Percentiles rank a stretch among this genome's conserved stretches.
Evolutionary conservation across 345 rosid species (phyloP).

Genomic region (Murraya paniculata): DNA sequence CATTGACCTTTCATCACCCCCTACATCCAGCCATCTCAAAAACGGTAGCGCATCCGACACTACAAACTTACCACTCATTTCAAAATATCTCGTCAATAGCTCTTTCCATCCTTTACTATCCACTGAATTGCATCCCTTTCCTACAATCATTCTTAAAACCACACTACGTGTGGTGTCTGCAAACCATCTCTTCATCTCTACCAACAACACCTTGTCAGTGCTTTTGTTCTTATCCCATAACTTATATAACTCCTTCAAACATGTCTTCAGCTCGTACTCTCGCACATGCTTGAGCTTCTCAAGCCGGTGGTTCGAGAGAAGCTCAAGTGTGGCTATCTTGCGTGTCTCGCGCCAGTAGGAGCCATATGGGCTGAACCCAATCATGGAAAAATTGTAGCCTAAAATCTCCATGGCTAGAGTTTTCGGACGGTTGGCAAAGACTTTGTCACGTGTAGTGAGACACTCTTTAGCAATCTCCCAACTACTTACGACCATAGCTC

Average conservation of each 20-base stretch:
- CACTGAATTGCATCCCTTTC: constrained; percentile 11
- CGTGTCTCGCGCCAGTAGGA: constrained; percentile 28
- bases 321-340: too few species aligned
- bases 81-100: constrained; percentile 3
- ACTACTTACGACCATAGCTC: too few species aligned
- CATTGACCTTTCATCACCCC: constrained; percentile 32
- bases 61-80: constrained; percentile 20
- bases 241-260: not conserved
- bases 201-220: not conserved
- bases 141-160: constrained; percentile 20
- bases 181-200: constrained; percentile 38
- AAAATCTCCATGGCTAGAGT: too few species aligned
- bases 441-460: too few species aligned
- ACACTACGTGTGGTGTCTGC: constrained; percentile 19
- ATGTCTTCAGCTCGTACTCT: too few species aligned
- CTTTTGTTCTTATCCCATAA: constrained; percentile 1
- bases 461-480: too few species aligned
- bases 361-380: constrained; percentile 26
- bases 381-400: constrained; percentile 14
- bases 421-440: too few species aligned
- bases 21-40: constrained; percentile 35
- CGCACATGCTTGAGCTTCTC: too few species aligned
- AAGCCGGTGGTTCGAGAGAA: too few species aligned
- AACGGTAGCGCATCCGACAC: constrained; percentile 31
- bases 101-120: constrained; percentile 9